Base-by-base conservation (phyloP, 148 eudicot species). In the Polygonum maritimum region DNA sequence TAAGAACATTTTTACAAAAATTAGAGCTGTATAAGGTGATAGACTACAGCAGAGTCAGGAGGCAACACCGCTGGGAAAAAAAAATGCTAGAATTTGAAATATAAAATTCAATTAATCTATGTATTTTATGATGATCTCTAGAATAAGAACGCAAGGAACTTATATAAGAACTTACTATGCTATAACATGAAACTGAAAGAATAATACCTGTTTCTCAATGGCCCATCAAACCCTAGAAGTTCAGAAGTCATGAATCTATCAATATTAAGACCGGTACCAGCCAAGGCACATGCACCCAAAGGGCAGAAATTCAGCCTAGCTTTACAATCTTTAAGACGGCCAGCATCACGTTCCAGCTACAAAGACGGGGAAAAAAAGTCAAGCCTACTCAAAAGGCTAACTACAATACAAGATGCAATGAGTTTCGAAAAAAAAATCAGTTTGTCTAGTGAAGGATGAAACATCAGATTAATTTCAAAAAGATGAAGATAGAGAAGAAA, bases 281-380 rank as follows among this genome's bases (percentile, higher is more conserved):
- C 99, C 83, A 96, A 81, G 38, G 99, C 99, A 85, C 99, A 96
- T 47, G 99, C 99, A 84, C 99, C 99, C 75, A 96, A 81, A 45
- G 99, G 99, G 76, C 91, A 87, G 82, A 87, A 91, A 84, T 96
- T 96, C 85, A 96, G 74, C 80, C 99, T 86, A 63, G 76, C 87
- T 83, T 87, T 88, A 80, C 99, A 96, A 84, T 96, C 98, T 76
- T 57, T 75, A 75, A 96, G 79, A 70, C 99, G 99, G 52, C 93
- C 87, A 77, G 92, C 95, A 91, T 96, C 99, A 77, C 98, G 98
- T 77, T 91, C 98, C 83, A 96, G 95, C 98, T 96, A 77, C 80
- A 81, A 48, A 65, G 7, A 52, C 82, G 45, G 31, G 31, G 5
- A 38, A 47, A 74, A 44, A 14, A 76, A 9, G 71, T 31, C 14